Evolutionary conservation across 495 filamentous ascomycete genomes (phyloP).

Genomic region (Talaromyces proteolyticus): DNA sequence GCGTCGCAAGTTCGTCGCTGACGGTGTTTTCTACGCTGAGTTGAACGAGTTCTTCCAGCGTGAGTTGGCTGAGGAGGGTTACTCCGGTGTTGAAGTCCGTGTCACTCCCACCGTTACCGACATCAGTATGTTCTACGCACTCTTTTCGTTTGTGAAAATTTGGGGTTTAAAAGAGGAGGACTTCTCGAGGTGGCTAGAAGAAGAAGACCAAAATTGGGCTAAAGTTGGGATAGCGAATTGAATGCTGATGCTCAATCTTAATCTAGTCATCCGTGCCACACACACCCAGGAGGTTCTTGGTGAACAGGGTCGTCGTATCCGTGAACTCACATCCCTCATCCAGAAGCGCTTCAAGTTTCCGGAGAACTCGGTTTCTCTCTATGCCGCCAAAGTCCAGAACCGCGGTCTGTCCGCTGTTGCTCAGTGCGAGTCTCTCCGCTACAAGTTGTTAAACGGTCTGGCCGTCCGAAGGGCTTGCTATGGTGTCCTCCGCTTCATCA

Average conservation of each 20-base stretch:
- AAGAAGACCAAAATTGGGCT: background rate
- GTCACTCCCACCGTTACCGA: constrained; percentile 99
- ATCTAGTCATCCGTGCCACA: constrained; percentile 88
- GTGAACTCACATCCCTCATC: constrained; percentile 98
- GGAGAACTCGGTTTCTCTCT: constrained; percentile 99
- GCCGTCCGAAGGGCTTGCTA: constrained; percentile 98
- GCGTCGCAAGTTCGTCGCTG: constrained; percentile 99
- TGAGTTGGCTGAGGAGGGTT: constrained; percentile 98
- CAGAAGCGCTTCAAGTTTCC: constrained; percentile 99
- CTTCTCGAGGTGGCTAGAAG: background rate
- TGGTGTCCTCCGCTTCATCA: constrained; percentile 99
- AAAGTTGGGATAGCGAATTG: constrained; percentile 11
- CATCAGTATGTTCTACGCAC: constrained; percentile 63
- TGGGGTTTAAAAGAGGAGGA: background rate
- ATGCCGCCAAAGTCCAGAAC: constrained; percentile 99
- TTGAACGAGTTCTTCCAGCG: constrained; percentile 99
- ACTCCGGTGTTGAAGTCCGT: constrained; percentile 99
- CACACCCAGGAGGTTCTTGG: constrained; percentile 99
- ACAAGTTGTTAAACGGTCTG: constrained; percentile 99
- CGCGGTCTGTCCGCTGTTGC: constrained; percentile 98
- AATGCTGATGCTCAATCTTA: constrained; percentile 8
- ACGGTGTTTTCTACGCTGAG: constrained; percentile 99
- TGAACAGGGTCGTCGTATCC: constrained; percentile 98
- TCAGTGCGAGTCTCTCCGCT: constrained; percentile 98
- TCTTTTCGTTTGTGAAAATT: constrained; percentile 7